Percentiles rank a stretch among this genome's conserved stretches.
These are phyloP conservation scores for Brassica cretica DNA, from an alignment of 345 rosid species.

Conservation along the genomic window DNA sequence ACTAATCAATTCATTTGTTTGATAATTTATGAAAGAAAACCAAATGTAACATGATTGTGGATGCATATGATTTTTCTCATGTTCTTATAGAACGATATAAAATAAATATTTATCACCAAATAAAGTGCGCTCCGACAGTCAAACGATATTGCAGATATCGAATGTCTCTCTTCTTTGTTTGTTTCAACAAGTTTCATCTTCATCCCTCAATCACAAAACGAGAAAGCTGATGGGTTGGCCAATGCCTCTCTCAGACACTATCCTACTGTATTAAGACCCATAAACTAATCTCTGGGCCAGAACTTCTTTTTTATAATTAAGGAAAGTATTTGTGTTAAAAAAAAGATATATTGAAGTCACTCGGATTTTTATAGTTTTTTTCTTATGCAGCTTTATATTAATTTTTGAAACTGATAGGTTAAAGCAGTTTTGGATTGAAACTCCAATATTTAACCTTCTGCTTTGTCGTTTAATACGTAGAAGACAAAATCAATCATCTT, in stretches of 20 bases:
- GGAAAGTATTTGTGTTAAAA: too few species aligned
- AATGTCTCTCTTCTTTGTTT: too few species aligned
- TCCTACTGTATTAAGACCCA: too few species aligned
- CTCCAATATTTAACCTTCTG: not conserved
- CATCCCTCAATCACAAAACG: too few species aligned
- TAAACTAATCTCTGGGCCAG: too few species aligned
- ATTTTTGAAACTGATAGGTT: not conserved
- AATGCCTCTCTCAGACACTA: too few species aligned
- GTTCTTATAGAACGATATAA: not conserved
- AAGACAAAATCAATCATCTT: not conserved
- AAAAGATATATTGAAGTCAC: not conserved
- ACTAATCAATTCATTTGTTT: not conserved
- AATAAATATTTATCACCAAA: too few species aligned
- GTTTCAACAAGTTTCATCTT: too few species aligned
- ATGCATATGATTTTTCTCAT: not conserved
- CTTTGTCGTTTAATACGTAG: not conserved
- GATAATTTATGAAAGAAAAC: not conserved
- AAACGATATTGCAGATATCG: too few species aligned
- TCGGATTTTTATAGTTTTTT: not conserved
- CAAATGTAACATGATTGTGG: not conserved
- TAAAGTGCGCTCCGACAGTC: too few species aligned
- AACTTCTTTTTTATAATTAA: too few species aligned
- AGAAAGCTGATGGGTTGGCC: too few species aligned
- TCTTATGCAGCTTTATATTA: not conserved
- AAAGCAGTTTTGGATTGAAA: not conserved